Percentiles rank a stretch among this genome's conserved stretches.
Conservation (phyloP, 208 protist species). For the Trypanosoma vivax region DNA sequence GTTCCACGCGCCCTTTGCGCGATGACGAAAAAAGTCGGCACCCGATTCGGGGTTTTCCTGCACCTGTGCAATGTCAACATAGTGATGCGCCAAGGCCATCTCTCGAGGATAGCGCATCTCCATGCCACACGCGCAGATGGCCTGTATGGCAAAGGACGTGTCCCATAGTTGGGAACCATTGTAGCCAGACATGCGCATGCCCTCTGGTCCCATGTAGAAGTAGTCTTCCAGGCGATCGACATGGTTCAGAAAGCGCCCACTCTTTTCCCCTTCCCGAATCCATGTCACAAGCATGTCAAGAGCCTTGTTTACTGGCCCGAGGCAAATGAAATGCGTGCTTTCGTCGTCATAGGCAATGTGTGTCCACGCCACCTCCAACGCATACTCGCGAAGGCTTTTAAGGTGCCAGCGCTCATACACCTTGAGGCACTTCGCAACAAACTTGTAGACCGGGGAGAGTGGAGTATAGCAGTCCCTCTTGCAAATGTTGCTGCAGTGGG, state of each 20-base stretch:
- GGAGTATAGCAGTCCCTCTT: conserved; percentile 90
- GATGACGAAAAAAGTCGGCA: conserved; percentile 89
- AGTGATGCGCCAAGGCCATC: conserved; percentile 86
- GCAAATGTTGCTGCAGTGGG: conserved; percentile 56
- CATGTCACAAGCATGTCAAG: conserved; percentile 95
- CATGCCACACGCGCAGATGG: conserved; percentile 77
- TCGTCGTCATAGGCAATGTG: conserved; percentile 95
- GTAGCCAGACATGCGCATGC: conserved; percentile 97
- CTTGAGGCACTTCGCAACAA: conserved; percentile 39
- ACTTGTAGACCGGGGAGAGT: conserved; percentile 63
- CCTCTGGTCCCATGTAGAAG: conserved; percentile 90
- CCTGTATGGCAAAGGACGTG: conserved; percentile 95
- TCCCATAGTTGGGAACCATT: conserved; percentile 99
- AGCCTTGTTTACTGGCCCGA: conserved; percentile 95
- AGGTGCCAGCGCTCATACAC: conserved; percentile 78
- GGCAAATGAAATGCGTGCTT: conserved; percentile 94
- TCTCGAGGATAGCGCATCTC: conserved; percentile 55
- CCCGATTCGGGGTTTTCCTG: conserved; percentile 81
- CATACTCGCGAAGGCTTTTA: conserved; percentile 68
- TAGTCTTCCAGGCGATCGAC: conserved; percentile 92
- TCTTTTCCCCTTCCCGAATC: conserved; percentile 83
- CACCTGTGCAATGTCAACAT: conserved; percentile 91
- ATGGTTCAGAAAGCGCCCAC: conserved; percentile 82
- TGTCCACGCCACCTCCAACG: conserved; percentile 71
- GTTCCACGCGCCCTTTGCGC: conserved; percentile 95